Evolutionary conservation across 345 rosid species (phyloP).

Genomic region (Eucalyptus albens): DNA sequence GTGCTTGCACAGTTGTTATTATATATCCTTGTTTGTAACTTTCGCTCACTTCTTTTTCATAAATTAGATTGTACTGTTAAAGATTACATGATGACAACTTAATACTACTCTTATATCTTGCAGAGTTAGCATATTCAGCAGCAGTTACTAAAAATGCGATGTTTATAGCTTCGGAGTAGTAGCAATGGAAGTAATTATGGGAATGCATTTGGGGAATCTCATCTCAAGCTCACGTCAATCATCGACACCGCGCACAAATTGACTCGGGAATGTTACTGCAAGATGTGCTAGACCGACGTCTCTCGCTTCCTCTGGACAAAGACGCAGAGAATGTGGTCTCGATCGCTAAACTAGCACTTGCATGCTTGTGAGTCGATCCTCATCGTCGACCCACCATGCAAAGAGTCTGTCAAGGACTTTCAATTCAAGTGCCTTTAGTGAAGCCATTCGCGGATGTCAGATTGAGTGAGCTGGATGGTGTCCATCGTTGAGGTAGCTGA

Average conservation of each 20-base stretch:
- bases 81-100: neutral
- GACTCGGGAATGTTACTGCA: neutral
- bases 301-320: neutral
- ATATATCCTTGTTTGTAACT: neutral
- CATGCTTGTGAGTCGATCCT: slow-evolving; percentile 16
- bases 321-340: neutral
- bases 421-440: neutral
- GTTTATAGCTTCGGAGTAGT: neutral
- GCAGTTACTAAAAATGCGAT: neutral
- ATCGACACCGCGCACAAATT: neutral
- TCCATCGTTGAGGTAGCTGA: neutral
- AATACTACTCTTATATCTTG: neutral
- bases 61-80: neutral
- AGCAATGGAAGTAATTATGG: neutral
- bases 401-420: neutral
- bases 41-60: neutral
- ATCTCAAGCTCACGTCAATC: neutral
- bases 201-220: neutral
- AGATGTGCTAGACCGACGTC: neutral
- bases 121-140: neutral
- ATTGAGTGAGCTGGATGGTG: neutral
- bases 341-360: neutral
- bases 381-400: slow-evolving; percentile 15
- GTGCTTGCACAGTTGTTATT: neutral
- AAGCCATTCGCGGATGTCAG: neutral